These are phyloP conservation scores for Solanum aculeatissimum DNA, from an alignment of 305 asterid genomes.

Conservation along the genomic window DNA sequence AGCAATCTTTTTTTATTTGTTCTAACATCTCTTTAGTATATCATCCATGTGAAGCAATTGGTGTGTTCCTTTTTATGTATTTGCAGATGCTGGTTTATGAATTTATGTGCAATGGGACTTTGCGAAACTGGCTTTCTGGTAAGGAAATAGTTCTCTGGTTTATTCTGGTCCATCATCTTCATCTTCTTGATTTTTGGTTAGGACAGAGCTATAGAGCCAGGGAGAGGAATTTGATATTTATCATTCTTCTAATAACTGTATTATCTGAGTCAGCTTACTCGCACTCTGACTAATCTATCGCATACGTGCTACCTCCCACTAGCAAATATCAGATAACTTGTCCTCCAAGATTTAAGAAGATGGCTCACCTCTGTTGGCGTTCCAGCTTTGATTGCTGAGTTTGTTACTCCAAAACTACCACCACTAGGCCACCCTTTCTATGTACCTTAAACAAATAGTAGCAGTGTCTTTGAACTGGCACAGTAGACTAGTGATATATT, in stretches of 20 bases:
- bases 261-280: not conserved
- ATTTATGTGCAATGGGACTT: constrained; percentile 36
- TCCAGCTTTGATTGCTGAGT: not conserved
- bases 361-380: not conserved
- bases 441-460: not conserved
- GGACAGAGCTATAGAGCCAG: not conserved
- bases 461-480: not conserved
- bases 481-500: not conserved
- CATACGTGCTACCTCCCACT: not conserved
- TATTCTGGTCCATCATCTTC: not conserved
- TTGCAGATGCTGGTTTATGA: constrained; percentile 43
- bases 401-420: not conserved
- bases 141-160: not conserved
- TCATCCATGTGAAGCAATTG: not conserved
- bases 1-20: not conserved
- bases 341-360: not conserved
- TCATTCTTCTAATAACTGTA: not conserved
- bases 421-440: not conserved
- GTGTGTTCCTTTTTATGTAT: not conserved
- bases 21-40: not conserved
- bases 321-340: not conserved
- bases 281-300: not conserved
- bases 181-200: not conserved
- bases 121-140: constrained; percentile 43
- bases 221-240: not conserved